These are phyloP conservation scores for Saccharomyces uvarum DNA, from an alignment of 1,139 yeast species.

Conservation along the genomic window DNA sequence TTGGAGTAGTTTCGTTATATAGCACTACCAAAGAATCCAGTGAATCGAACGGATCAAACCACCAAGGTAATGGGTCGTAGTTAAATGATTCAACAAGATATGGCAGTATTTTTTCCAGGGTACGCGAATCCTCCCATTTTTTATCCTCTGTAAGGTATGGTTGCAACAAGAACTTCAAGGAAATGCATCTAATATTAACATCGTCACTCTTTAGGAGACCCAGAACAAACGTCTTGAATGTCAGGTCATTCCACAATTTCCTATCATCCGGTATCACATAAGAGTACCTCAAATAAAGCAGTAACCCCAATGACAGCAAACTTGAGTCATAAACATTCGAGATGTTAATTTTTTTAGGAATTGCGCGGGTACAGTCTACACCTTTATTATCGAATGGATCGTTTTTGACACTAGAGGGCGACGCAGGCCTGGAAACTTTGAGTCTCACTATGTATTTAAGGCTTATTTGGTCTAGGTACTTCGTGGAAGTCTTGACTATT, in stretches of 20 bases:
- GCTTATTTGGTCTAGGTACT: constrained; percentile 16
- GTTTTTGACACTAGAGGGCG: constrained; percentile 10
- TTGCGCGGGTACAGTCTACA: constrained; percentile 8
- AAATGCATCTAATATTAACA: constrained; percentile 19
- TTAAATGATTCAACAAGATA: constrained; percentile 24
- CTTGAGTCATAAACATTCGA: constrained; percentile 17
- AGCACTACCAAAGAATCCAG: constrained; percentile 16
- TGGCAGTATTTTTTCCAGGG: constrained; percentile 20
- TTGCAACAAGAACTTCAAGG: constrained; percentile 17
- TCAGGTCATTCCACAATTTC: constrained; percentile 13
- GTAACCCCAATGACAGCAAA: constrained; percentile 15
- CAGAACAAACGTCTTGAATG: constrained; percentile 17
- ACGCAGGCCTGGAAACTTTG: constrained; percentile 6
- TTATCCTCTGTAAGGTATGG: constrained; percentile 15
- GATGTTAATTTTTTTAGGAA: constrained; percentile 23
- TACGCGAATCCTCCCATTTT: constrained; percentile 14
- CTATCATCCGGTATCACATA: not conserved
- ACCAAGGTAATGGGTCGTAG: constrained; percentile 23
- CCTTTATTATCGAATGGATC: constrained; percentile 17
- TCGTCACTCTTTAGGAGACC: constrained; percentile 22
- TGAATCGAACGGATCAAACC: constrained; percentile 28
- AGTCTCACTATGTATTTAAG: constrained; percentile 18
- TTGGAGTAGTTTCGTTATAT: constrained; percentile 22
- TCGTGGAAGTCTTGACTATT: constrained; percentile 12
- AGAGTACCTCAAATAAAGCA: constrained; percentile 8